Conservation (phyloP, 495 filamentous ascomycete genomes). For the Amorphotheca resinae region DNA sequence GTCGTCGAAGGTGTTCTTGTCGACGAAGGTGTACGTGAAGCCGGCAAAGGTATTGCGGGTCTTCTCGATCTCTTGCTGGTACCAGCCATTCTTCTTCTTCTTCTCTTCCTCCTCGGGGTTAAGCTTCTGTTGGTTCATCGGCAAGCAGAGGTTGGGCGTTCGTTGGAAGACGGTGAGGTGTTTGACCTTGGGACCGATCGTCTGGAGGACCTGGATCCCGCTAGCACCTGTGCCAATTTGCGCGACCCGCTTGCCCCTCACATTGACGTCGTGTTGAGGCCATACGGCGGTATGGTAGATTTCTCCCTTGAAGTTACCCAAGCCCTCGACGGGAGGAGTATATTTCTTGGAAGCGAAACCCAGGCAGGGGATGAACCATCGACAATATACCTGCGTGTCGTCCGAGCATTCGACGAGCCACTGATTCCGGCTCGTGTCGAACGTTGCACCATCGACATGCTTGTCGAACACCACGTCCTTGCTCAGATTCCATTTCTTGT, state of each 20-base stretch:
- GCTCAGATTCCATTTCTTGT: slow-evolving; percentile 28
- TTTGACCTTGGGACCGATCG: slow-evolving; percentile 24
- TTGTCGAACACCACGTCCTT: slow-evolving; percentile 32
- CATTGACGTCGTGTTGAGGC: slow-evolving; percentile 34
- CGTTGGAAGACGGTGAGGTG: slow-evolving; percentile 37
- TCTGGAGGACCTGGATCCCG: slow-evolving; percentile 33
- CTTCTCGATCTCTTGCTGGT: not conserved
- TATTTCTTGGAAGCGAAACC: slow-evolving; percentile 29
- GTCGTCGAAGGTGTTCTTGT: slow-evolving; percentile 33
- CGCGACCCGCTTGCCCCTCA: slow-evolving; percentile 41
- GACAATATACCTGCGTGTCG: slow-evolving; percentile 18
- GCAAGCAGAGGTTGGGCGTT: slow-evolving; percentile 39
- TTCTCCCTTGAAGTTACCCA: slow-evolving; percentile 17
- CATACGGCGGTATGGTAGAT: slow-evolving; percentile 39
- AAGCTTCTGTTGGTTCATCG: slow-evolving; percentile 32
- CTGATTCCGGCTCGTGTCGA: slow-evolving; percentile 22
- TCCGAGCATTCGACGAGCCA: slow-evolving; percentile 28
- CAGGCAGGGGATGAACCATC: slow-evolving; percentile 28
- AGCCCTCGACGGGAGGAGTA: slow-evolving; percentile 27
- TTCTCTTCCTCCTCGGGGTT: not conserved
- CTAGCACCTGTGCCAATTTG: slow-evolving; percentile 45
- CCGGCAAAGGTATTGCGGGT: not conserved
- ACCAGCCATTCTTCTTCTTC: not conserved
- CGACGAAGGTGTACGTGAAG: slow-evolving; percentile 24
- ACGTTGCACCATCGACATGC: slow-evolving; percentile 26